phyloP scores from a whole-genome alignment of 106 monocot genomes.

The Agapanthus africanus region DNA sequence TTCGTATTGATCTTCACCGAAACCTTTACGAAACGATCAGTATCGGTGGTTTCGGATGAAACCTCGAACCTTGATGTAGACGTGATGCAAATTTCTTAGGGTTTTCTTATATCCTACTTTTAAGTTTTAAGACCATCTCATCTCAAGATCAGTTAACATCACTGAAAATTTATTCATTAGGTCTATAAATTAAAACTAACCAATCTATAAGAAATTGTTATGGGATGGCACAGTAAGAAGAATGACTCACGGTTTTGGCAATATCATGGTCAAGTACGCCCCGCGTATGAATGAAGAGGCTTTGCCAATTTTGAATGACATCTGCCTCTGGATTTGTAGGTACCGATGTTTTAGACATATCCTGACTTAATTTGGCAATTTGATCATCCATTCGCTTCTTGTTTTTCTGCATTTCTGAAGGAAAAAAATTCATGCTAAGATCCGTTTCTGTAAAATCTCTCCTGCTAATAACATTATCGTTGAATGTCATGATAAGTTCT shows the following conservation, averaged over 20 bases:
- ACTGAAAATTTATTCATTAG: too few relatives aligned
- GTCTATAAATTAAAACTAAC: too few relatives aligned
- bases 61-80: too few relatives aligned
- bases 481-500: too few relatives aligned
- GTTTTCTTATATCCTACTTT: too few relatives aligned
- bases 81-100: too few relatives aligned
- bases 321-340: conserved; percentile 26
- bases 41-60: too few relatives aligned
- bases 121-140: too few relatives aligned
- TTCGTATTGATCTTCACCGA: too few relatives aligned
- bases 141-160: too few relatives aligned
- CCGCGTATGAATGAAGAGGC: conserved; percentile 32
- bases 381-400: conserved; percentile 18
- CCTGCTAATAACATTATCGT: not conserved
- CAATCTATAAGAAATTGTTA: not conserved
- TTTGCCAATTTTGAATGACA: conserved; percentile 37
- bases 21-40: too few relatives aligned
- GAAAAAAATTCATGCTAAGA: conserved; percentile 5
- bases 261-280: conserved; percentile 26
- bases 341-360: conserved; percentile 6
- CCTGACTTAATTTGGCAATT: conserved; percentile 7
- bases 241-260: conserved; percentile 34
- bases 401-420: conserved; percentile 29
- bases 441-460: not conserved
- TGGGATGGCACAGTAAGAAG: too few relatives aligned